A percentile compares a stretch with the other conserved stretches of the same genome.
Conservation (phyloP, 73 alveolate genomes). For the Tetrahymena borealis region DNA sequence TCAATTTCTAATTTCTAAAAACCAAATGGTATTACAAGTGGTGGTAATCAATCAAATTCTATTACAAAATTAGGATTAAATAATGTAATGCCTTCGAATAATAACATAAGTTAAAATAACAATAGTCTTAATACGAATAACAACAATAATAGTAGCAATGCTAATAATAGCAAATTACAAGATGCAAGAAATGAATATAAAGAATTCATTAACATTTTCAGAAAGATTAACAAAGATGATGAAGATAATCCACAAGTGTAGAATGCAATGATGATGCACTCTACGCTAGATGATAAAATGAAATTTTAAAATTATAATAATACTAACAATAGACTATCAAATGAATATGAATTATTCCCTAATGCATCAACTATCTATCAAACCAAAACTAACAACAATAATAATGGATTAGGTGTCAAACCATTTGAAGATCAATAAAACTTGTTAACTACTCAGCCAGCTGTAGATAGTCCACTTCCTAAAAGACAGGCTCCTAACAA, state of each 20-base stretch:
- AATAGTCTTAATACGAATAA: not conserved
- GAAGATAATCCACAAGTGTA: not conserved
- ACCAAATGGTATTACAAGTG: not conserved
- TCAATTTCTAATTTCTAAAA: not conserved
- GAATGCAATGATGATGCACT: not conserved
- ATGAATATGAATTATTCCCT: not conserved
- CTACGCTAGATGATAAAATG: not conserved
- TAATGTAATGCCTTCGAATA: not conserved
- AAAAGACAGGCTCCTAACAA: not conserved
- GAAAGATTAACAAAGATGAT: not conserved
- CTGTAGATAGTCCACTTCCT: not conserved
- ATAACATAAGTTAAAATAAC: not conserved
- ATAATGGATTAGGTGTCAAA: not conserved
- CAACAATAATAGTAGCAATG: not conserved
- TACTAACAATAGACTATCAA: not conserved
- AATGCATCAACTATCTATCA: not conserved
- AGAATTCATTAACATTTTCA: not conserved
- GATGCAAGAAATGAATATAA: not conserved
- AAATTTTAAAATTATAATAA: not conserved
- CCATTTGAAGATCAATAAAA: not conserved
- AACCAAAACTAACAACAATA: not conserved
- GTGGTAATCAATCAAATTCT: not conserved
- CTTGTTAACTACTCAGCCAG: not conserved
- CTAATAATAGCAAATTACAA: not conserved
- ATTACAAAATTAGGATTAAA: not conserved